Conservation (phyloP, 306 rosid species). For the Trifolium subterraneum region DNA sequence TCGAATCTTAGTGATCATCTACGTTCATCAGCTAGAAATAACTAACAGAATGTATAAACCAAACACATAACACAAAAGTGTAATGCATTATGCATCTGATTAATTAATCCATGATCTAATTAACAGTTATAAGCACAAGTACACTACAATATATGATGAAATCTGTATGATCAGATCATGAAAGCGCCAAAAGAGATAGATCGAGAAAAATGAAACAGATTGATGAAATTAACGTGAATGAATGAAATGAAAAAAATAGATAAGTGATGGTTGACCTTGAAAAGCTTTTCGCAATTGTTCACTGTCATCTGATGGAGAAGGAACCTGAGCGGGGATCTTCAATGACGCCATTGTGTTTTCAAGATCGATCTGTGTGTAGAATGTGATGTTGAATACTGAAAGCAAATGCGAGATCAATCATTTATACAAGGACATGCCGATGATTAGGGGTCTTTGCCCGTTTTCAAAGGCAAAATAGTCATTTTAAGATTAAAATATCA, state of each 20-base stretch:
- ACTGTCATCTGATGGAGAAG: constrained; percentile 75
- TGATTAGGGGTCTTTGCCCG: neutral
- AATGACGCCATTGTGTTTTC: constrained; percentile 65
- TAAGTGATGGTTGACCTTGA: constrained; percentile 58
- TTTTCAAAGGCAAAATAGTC: neutral
- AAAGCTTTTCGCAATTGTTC: constrained; percentile 85
- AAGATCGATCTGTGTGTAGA: constrained; percentile 17
- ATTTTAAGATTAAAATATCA: neutral
- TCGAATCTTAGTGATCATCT: constrained; percentile 17
- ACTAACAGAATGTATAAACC: neutral
- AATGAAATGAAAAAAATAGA: neutral
- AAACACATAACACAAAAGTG: neutral
- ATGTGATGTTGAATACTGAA: neutral
- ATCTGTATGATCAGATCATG: constrained; percentile 10
- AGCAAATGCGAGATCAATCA: constrained; percentile 4
- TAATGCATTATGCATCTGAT: neutral
- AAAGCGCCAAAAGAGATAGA: constrained; percentile 1
- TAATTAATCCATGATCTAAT: constrained; percentile 6
- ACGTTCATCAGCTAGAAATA: neutral
- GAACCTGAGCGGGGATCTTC: constrained; percentile 64
- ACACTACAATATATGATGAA: neutral
- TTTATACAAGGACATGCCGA: constrained; percentile 21
- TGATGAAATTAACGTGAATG: neutral
- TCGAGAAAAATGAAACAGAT: constrained; percentile 26
- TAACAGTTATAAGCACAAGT: neutral